Percentiles rank a stretch among this genome's conserved stretches.
phyloP scores from a whole-genome alignment of 2,329 filamentous ascomycete species.

The Pseudogymnoascus sp. region DNA sequence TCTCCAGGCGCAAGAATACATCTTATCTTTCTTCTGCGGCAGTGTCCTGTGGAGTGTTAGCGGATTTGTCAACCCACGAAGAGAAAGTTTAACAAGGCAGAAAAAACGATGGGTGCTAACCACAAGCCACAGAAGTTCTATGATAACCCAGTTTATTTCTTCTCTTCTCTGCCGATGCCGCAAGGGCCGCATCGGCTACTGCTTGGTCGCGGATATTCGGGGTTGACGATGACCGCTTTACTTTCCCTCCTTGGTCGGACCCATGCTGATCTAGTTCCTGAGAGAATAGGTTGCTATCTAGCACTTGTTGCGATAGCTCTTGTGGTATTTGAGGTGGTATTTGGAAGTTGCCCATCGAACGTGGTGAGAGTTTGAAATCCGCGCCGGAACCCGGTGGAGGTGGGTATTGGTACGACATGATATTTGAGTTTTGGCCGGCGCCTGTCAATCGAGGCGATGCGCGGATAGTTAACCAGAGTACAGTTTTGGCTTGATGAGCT shows the following conservation, averaged over 20 bases:
- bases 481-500: conserved; percentile 6
- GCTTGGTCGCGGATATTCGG: conserved; percentile 40
- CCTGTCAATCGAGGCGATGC: background rate
- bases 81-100: conserved; percentile 12
- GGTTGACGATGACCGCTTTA: conserved; percentile 44
- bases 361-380: conserved; percentile 5
- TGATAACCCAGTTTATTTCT: conserved; percentile 95
- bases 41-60: conserved; percentile 59
- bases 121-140: conserved; percentile 88
- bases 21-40: conserved; percentile 85
- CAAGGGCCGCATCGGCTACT: conserved; percentile 26
- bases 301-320: conserved; percentile 4
- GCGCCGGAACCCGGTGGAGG: background rate
- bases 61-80: conserved; percentile 8
- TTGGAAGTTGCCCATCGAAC: background rate
- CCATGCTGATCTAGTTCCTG: background rate
- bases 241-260: conserved; percentile 17
- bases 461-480: conserved; percentile 1
- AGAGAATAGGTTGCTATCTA: conserved; percentile 5
- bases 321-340: background rate
- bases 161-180: conserved; percentile 51
- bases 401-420: conserved; percentile 11
- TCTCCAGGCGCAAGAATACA: conserved; percentile 74
- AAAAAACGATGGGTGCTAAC: conserved; percentile 50
- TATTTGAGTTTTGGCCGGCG: conserved; percentile 7